phyloP scores from a whole-genome alignment of 1,139 yeast species.

The Dujonia santamariae region DNA sequence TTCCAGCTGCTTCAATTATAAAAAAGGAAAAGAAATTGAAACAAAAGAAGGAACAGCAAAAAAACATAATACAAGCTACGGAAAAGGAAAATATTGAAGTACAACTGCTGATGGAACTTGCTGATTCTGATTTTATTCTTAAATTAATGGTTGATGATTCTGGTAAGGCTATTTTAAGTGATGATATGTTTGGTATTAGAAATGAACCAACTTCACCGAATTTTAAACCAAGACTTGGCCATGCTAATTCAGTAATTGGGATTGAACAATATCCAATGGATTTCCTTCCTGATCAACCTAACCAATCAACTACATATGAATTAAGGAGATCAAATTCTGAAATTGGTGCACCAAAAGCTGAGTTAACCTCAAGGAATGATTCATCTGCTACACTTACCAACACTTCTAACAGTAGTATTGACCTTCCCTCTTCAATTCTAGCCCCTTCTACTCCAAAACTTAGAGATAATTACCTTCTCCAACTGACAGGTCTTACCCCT shows the following conservation, averaged over 20 bases:
- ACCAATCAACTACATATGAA: no score
- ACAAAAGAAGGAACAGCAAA: not conserved
- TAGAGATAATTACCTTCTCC: slow-evolving; percentile 26
- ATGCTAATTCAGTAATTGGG: slow-evolving; percentile 30
- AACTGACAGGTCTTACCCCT: slow-evolving; percentile 33
- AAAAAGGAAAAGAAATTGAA: slow-evolving; percentile 2
- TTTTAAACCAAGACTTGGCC: slow-evolving; percentile 22
- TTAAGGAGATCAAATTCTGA: slow-evolving; percentile 30
- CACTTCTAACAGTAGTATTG: slow-evolving; percentile 1
- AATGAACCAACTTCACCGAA: not conserved
- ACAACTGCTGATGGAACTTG: not conserved
- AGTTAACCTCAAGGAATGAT: slow-evolving; percentile 13
- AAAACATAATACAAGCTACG: not conserved
- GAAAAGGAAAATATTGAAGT: not conserved
- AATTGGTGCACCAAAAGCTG: not conserved
- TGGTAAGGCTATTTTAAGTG: slow-evolving; percentile 45
- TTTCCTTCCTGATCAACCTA: not conserved
- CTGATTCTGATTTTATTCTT: slow-evolving; percentile 26
- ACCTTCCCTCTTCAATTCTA: slow-evolving; percentile 3
- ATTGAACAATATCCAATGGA: slow-evolving; percentile 15
- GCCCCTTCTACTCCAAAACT: slow-evolving; percentile 26
- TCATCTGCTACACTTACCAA: slow-evolving; percentile 7
- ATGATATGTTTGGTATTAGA: slow-evolving; percentile 16
- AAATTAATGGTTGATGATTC: slow-evolving; percentile 40
- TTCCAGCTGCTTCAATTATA: slow-evolving; percentile 30